Conservation (phyloP, 805 yeast species). For the Tetrapisispora phaffii region DNA sequence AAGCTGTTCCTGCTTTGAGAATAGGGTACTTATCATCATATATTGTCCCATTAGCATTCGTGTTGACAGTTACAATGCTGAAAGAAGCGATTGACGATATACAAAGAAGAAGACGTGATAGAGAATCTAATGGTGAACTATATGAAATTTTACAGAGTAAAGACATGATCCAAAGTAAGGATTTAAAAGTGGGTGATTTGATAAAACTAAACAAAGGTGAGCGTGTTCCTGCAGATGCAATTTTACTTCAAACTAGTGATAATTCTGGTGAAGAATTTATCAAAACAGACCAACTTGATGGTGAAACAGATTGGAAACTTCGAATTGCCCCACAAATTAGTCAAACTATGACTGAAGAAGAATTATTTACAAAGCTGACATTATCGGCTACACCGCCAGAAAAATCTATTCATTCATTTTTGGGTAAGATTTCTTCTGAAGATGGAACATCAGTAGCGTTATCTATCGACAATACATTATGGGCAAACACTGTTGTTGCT, state of each 20-base stretch:
- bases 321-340: constrained; percentile 69
- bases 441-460: constrained; percentile 48
- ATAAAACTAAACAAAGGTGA: constrained; percentile 71
- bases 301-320: constrained; percentile 98
- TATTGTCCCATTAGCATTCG: constrained; percentile 90
- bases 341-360: constrained; percentile 45
- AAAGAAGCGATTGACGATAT: constrained; percentile 95
- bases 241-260: constrained; percentile 75
- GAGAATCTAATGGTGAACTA: constrained; percentile 74
- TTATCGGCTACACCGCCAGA: constrained; percentile 72
- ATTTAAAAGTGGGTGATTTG: constrained; percentile 77
- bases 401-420: constrained; percentile 70
- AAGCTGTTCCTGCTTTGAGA: constrained; percentile 76
- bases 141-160: constrained; percentile 57
- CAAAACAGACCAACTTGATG: constrained; percentile 95
- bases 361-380: constrained; percentile 39
- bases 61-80: constrained; percentile 81
- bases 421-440: constrained; percentile 59
- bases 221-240: constrained; percentile 89
- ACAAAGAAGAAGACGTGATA: constrained; percentile 80
- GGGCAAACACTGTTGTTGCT: constrained; percentile 98
- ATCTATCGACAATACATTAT: constrained; percentile 81
- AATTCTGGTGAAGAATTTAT: constrained; percentile 79
- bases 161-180: constrained; percentile 41
- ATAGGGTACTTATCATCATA: constrained; percentile 92